Evolutionary conservation across 441 rosid genomes (phyloP), one percentile per base, ranked within the genome.

Genomic region (Brassica balearica): DNA sequence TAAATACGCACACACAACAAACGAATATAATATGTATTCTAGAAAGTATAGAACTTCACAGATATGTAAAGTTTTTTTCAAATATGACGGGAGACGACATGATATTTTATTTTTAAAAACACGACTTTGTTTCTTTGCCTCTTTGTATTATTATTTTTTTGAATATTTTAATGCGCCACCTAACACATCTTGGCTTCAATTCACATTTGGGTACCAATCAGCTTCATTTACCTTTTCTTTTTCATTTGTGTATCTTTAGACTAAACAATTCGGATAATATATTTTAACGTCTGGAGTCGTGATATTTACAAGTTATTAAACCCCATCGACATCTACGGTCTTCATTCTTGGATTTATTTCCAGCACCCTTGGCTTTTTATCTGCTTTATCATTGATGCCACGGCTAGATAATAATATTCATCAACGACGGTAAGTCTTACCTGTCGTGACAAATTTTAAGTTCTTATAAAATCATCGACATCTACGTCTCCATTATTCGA

Each of bases 41-140:
- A 73, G 73, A 72, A 72, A 66, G 58, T 46, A 66, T 38, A 12
- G 10, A 7, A 41, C 11, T 8, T 56, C 43, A 48, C 8, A 20
- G 58, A 48, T 46, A 60, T 23, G 78, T 11, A 38, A 58, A 7
- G 41, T 5, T 51, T 29, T 27, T 59, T 79, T 79, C 82, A 74
- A 79, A 69, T 63, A 79, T 69, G 82, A 79, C 82, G 79, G 82
- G 75, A 69, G 82, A 41, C 71, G 12, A 64, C 19, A 56, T 41
- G 68, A 38, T 55, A 38, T 34, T 66, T 73, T 2, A 23, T 27
- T 1, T 10, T 27, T 2, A 53, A 4, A 62, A 56, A 9, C 59
- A 71, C 68, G 82, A 79, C 79, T 74, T 78, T 79, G 66, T 68
- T 73, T 68, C 34, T 62, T 61, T 68, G 53, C 14, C 14, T 73